A percentile compares a stretch with the other conserved stretches of the same genome.
These are phyloP conservation scores for Plasmodium billcollinsi DNA, from an alignment of 169 alveolate species.

Conservation along the genomic window DNA sequence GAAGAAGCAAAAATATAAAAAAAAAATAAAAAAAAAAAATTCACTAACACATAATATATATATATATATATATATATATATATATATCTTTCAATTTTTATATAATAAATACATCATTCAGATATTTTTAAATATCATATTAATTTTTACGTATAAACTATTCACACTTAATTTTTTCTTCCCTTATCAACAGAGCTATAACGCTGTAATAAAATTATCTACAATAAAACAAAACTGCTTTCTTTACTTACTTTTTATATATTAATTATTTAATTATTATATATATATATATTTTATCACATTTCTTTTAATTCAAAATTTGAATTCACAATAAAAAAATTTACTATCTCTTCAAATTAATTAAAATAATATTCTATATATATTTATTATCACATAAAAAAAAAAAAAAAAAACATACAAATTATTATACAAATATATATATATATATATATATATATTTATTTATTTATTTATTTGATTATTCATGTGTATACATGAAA, in stretches of 20 bases:
- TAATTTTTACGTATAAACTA: not conserved
- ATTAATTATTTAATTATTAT: too few relatives aligned
- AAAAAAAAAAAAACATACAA: not conserved
- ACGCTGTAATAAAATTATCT: not conserved
- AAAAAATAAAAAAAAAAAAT: slow-evolving; percentile 2
- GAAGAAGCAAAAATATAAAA: slow-evolving; percentile 16
- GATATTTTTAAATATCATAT: not conserved
- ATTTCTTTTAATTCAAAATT: too few relatives aligned
- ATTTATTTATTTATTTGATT: not conserved
- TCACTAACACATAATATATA: not conserved
- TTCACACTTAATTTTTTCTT: slow-evolving; percentile 5
- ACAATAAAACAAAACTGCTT: not conserved
- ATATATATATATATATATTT: slow-evolving; percentile 1
- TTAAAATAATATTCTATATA: too few relatives aligned
- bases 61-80: slow-evolving; percentile 9
- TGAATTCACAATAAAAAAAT: not conserved
- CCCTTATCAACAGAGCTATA: slow-evolving; percentile 1
- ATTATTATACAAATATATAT: not conserved
- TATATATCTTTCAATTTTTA: not conserved
- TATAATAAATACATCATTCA: not conserved
- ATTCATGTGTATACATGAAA: not conserved
- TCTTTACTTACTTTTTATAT: not conserved
- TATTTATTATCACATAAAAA: not conserved
- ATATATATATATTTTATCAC: too few relatives aligned
- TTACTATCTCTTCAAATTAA: too few relatives aligned